phyloP scores from a whole-genome alignment of 2,329 filamentous ascomycete genomes.

The Ceratocystis huliohia region DNA sequence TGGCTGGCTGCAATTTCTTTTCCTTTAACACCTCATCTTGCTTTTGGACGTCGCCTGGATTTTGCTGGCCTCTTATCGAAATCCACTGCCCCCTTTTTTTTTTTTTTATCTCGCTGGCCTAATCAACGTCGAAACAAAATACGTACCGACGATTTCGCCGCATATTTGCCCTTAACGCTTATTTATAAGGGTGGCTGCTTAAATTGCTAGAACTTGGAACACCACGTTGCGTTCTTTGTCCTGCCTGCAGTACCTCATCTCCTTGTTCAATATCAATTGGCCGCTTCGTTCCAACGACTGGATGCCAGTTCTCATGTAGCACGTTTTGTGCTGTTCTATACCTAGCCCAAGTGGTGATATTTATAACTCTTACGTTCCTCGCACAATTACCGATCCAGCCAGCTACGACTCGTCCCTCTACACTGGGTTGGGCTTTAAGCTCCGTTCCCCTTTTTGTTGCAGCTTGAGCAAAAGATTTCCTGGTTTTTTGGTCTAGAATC shows the following conservation, averaged over 20 bases:
- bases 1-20: not conserved
- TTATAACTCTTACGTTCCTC: not conserved
- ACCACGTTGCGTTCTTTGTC: not conserved
- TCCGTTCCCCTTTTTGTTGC: not conserved
- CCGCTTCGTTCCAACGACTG: not conserved
- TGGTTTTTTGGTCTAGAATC: not conserved
- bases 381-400: not conserved
- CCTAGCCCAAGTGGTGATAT: not conserved
- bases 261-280: not conserved
- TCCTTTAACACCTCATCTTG: not conserved
- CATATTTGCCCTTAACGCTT: not conserved
- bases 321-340: slow-evolving; percentile 2
- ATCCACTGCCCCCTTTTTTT: not conserved
- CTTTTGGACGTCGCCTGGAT: not conserved
- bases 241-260: not conserved
- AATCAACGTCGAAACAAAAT: not conserved
- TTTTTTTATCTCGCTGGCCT: not conserved
- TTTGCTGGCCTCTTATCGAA: not conserved
- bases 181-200: not conserved
- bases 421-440: not conserved
- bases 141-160: not conserved
- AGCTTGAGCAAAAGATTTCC: too few relatives aligned
- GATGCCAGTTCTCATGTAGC: slow-evolving; percentile 2
- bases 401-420: not conserved
- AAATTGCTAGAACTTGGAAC: not conserved